Evolutionary conservation across 345 rosid genomes (phyloP), one percentile per base, ranked within the genome.

Genomic region (Lenwebbia sp.): DNA sequence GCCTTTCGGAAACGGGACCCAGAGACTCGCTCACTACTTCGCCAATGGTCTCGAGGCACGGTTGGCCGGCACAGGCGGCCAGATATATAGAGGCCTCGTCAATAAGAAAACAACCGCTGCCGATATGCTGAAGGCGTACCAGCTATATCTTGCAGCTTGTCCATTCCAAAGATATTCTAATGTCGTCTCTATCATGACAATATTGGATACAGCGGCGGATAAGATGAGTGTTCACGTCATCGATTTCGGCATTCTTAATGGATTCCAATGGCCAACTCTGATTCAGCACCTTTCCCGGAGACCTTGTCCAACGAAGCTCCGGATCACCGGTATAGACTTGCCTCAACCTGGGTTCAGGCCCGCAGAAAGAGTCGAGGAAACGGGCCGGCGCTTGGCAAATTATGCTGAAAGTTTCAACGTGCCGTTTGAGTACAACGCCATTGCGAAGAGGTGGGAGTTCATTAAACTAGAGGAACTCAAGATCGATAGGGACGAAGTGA

Each of bases 11-110:
- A 89, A 90, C 54, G 90, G 86, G 85, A 87, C 83, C 33, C 90
- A 90, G 86, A 88, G 91, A 85, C 50, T 89, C 19, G 87, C 91
- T 30, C 85, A 86, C 85, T 89, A 30, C 22, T 88, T 89, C 49
- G 91, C 88, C 2, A 83, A 88, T 78, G 91, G 89, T 23, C 88
- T 89, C 10, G 89, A 88, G 65, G 89, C 90, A 37, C 83, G 91
- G 11, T 49, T 90, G 78, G 88, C 88, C 30, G 91, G 91, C 6
- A 90, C 90, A 37, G 87, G 85, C 47, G 49, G 82, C 53, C 84
- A 86, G 15, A 86, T 82, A n/a, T 86, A 83, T 84, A 86, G 87
- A 86, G 87, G 87, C 53, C 50, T 86, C 13, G 47, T 57, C 10
- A 58, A 30, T 57, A 86, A 82, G 58, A 76, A 37, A 49, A 86